Percentiles rank a stretch among this genome's conserved stretches.
phyloP scores from a whole-genome alignment of 192 early-diverging fungal species.

The Rhizoclosmatium sp. region DNA sequence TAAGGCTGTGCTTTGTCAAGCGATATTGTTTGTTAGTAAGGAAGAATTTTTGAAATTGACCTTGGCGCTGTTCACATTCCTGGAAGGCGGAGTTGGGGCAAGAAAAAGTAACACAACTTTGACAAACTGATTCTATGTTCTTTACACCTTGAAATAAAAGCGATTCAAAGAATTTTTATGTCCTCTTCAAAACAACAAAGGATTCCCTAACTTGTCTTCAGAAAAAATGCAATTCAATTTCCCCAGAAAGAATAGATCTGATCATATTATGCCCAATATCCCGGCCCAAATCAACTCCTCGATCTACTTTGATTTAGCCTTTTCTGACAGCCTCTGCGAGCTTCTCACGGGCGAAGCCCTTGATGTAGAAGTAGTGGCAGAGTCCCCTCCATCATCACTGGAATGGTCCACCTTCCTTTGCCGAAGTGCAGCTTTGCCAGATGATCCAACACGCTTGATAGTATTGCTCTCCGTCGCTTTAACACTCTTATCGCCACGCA shows the following conservation, averaged over 20 bases:
- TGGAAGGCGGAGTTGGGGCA: constrained; percentile 14
- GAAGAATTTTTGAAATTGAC: constrained; percentile 87
- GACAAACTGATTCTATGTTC: not conserved
- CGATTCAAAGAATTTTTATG: not conserved
- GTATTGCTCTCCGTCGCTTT: not conserved
- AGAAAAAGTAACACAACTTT: not conserved
- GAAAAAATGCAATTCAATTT: not conserved
- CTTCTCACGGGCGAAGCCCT: not conserved
- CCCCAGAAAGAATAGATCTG: not conserved
- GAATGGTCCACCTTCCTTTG: not conserved
- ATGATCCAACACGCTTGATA: not conserved
- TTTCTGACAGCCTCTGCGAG: not conserved
- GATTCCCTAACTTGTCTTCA: not conserved
- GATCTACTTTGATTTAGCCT: not conserved
- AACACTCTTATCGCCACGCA: not conserved
- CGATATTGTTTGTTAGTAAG: constrained; percentile 96
- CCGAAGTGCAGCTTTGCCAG: not conserved
- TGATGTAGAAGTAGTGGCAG: not conserved
- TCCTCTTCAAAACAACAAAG: not conserved
- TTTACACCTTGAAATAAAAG: not conserved
- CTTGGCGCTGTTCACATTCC: constrained; percentile 60
- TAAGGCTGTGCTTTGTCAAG: constrained; percentile 99
- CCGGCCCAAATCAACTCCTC: not conserved
- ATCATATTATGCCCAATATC: not conserved
- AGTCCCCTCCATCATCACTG: not conserved